Percentiles rank a stretch among this genome's conserved stretches.
Evolutionary conservation across 352 stramenopile species (phyloP).

Genomic region (Globisporangium orthogonon): DNA sequence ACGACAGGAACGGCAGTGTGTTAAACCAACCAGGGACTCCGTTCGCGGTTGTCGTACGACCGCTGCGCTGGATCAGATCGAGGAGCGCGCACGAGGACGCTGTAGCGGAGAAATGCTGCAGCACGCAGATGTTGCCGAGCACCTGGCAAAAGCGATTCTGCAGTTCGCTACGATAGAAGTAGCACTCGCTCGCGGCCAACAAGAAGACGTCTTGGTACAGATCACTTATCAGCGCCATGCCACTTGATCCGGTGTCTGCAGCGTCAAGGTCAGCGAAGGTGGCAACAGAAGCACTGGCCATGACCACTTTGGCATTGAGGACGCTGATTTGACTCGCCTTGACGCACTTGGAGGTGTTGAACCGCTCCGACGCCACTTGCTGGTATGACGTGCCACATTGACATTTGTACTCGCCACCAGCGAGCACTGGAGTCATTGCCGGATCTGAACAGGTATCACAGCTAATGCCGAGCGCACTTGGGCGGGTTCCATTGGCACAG

Average conservation of each 20-base stretch:
- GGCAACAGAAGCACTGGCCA: conserved; percentile 26
- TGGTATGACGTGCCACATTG: conserved; percentile 54
- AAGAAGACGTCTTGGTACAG: conserved; percentile 80
- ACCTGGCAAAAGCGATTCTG: conserved; percentile 79
- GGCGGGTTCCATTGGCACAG: conserved; percentile 36
- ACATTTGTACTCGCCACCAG: conserved; percentile 27
- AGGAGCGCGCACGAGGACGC: conserved; percentile 71
- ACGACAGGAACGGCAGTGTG: conserved; percentile 89
- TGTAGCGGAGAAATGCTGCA: conserved; percentile 83
- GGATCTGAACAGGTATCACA: conserved; percentile 76
- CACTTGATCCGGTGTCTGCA: conserved; percentile 17
- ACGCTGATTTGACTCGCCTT: conserved; percentile 35
- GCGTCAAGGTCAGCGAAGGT: conserved; percentile 35
- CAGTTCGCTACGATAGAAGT: conserved; percentile 74
- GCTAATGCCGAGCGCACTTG: conserved; percentile 22
- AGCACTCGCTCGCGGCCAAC: conserved; percentile 70
- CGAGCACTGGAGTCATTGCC: conserved; percentile 55
- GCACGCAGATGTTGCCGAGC: conserved; percentile 90
- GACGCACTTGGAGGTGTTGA: conserved; percentile 35
- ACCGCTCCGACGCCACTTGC: conserved; percentile 31
- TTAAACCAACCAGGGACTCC: conserved; percentile 54
- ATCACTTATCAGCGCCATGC: conserved; percentile 31
- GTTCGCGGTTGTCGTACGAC: conserved; percentile 36
- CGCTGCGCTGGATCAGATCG: conserved; percentile 57
- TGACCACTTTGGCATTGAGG: conserved; percentile 42